Base-by-base conservation (phyloP, 1,284 basidiomycete species). In the Fistulinella staudtii region DNA sequence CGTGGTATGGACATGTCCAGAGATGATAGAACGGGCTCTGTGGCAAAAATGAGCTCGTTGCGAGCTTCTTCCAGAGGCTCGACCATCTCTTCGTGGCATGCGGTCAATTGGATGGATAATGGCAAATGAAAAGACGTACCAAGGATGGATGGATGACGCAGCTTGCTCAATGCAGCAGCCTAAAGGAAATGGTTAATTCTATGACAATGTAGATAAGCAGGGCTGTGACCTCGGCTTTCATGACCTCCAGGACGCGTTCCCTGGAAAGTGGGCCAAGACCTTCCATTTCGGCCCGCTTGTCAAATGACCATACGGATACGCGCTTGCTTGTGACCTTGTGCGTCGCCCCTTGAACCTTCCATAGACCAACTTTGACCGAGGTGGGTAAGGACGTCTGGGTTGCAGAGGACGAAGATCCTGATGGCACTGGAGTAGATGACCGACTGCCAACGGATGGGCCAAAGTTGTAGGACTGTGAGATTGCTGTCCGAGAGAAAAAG, bases 61-160 rank as follows among this genome's bases (percentile, higher is more conserved):
- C 93, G 75, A 0, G 93, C 89, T 64, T 99, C 95, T 66, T 98
- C 94, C 35, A 97, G 70, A n/a, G 95, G 94, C 67, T 99, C 95
- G 21, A 96, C 93, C 80, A 98, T 92, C 69, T 99, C 95, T 80
- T 53, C 21, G 31, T 14, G 24, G 35, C n/a, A 34, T 38, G 20
- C 7, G 13, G 41, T 64, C 25, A 60, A 48, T 20, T 30, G 20
- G 36, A 27, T 25, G 36, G 27, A 29, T 18, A 9, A 14, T 14
- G 24, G 25, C 17, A 33, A 24, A 8, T 7, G 42, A 28, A 21
- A 37, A 13, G 35, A 59, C 74, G 55, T 56, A 87, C 87, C 88
- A 46, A 99, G 74, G 44, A 99, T 85, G 53, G 89, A 95, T 3
- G 95, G 95, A 69, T 99, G 96, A 20, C 95, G 77, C 36, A 99